A percentile compares a stretch with the other conserved stretches of the same genome.
Conservation (phyloP, 2,329 filamentous ascomycete species). For the Colletotrichum siamense region DNA sequence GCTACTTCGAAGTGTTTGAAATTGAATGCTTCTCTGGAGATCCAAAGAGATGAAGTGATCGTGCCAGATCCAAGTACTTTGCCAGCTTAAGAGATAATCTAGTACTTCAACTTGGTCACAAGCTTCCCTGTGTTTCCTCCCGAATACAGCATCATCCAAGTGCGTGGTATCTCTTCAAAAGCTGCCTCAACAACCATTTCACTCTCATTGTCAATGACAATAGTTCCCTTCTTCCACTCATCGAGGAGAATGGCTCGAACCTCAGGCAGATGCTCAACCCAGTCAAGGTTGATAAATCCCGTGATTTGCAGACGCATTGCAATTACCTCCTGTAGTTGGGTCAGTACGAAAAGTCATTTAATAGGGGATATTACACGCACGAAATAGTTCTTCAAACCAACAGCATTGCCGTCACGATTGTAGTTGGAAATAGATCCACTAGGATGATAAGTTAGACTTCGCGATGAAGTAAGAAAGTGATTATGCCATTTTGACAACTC, state of each 20-base stretch:
- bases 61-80: neutral
- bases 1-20: fast-evolving
- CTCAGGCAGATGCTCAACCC: neutral
- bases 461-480: neutral
- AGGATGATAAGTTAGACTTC: fast-evolving
- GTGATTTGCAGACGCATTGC: neutral
- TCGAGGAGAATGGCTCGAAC: neutral
- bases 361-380: neutral
- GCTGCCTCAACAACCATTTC: neutral
- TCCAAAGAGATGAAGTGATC: neutral
- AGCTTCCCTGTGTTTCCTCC: neutral
- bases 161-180: neutral
- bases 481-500: fast-evolving
- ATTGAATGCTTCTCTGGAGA: neutral
- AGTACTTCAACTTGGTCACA: neutral
- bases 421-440: neutral
- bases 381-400: neutral
- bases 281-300: neutral
- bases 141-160: neutral
- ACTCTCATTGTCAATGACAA: neutral
- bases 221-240: neutral
- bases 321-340: neutral
- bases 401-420: neutral
- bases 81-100: neutral
- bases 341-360: fast-evolving